Conservation (phyloP, 306 rosid genomes). For the Lathyrus aphaca region DNA sequence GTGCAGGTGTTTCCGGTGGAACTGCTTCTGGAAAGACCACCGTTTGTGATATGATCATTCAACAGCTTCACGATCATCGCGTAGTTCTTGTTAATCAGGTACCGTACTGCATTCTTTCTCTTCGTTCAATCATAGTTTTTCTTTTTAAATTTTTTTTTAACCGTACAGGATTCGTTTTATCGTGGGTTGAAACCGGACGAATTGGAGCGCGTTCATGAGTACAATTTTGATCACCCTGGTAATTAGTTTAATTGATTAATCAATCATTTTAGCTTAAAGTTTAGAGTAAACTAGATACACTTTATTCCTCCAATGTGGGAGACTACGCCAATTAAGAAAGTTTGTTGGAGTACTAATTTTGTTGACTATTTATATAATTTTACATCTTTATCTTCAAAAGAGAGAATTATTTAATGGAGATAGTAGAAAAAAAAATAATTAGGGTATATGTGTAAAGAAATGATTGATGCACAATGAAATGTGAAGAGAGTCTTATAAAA, state of each 20-base stretch:
- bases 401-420: no score
- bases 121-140: neutral
- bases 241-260: neutral
- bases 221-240: slow-evolving; percentile 99
- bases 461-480: no score
- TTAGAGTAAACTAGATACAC: neutral
- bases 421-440: no score
- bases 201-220: slow-evolving; percentile 73
- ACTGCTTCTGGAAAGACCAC: slow-evolving; percentile 99
- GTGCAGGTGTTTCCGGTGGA: slow-evolving; percentile 93
- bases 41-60: slow-evolving; percentile 97
- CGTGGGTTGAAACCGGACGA: slow-evolving; percentile 95
- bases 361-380: no score
- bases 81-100: slow-evolving; percentile 96
- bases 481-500: no score
- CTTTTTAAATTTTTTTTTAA: neutral
- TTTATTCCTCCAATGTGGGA: neutral
- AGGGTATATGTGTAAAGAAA: no score
- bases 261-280: neutral
- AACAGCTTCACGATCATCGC: slow-evolving; percentile 98
- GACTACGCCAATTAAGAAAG: neutral
- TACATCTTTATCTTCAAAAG: no score
- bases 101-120: neutral
- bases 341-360: no score
- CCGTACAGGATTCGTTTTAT: slow-evolving; percentile 79